Percentiles rank a stretch among this genome's conserved stretches.
phyloP scores from a whole-genome alignment of 805 yeast genomes.

The Teunomyces funiuensis region DNA sequence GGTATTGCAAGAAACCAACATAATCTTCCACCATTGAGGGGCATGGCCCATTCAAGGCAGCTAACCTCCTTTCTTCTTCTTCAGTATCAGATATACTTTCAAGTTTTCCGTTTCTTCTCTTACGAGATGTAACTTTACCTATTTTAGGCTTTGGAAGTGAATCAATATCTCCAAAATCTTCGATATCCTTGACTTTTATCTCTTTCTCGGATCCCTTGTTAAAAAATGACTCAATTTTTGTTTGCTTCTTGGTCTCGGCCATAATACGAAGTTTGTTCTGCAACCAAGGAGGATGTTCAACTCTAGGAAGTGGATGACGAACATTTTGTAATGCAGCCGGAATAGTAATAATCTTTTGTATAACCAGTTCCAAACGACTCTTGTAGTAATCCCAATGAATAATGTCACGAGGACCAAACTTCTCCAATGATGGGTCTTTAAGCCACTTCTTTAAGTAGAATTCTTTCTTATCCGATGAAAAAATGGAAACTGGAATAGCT shows the following conservation, averaged over 20 bases:
- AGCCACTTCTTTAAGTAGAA: constrained; percentile 84
- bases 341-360: constrained; percentile 91
- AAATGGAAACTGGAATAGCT: constrained; percentile 94
- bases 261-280: constrained; percentile 56
- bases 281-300: constrained; percentile 93
- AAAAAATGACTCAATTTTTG: constrained; percentile 61
- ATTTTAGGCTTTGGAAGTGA: constrained; percentile 30
- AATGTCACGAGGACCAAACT: constrained; percentile 83
- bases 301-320: constrained; percentile 90
- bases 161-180: constrained; percentile 57
- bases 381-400: constrained; percentile 93
- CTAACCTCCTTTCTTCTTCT: constrained; percentile 51
- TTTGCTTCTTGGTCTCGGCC: constrained; percentile 72
- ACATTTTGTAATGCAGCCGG: constrained; percentile 95
- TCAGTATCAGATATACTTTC: constrained; percentile 24
- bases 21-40: constrained; percentile 72
- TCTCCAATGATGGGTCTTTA: constrained; percentile 68
- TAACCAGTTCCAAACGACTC: constrained; percentile 87
- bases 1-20: constrained; percentile 65
- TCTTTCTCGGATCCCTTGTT: constrained; percentile 22
- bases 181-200: constrained; percentile 55
- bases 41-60: constrained; percentile 50
- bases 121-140: constrained; percentile 49
- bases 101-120: constrained; percentile 37
- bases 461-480: constrained; percentile 83